Conservation (phyloP, 306 rosid genomes). For the Prunus salicina region DNA sequence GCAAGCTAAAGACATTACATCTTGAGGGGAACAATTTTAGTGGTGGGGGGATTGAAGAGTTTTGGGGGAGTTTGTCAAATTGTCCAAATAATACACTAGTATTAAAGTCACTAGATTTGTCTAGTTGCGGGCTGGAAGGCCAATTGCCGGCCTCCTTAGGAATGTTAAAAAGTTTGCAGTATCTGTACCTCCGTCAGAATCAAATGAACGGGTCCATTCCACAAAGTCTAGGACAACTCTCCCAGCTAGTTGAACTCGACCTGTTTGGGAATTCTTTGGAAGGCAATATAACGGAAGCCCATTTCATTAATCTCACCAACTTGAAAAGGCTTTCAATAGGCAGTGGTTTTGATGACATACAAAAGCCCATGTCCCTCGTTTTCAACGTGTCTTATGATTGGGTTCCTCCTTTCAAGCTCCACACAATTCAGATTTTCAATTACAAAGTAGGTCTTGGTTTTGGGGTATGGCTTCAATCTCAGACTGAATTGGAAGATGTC, state of each 20-base stretch:
- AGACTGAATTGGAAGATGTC: background rate
- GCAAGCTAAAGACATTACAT: too few relatives aligned
- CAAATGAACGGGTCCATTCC: slow-evolving; percentile 33
- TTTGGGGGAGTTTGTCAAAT: too few relatives aligned
- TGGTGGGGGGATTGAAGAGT: too few relatives aligned
- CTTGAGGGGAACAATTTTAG: too few relatives aligned
- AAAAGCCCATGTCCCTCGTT: background rate
- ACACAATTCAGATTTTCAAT: background rate
- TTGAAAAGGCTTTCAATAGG: background rate
- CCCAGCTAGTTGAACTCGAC: slow-evolving; percentile 4
- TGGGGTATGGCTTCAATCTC: background rate
- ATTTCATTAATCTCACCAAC: slow-evolving; percentile 22
- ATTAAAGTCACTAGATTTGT: too few relatives aligned
- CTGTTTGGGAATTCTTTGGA: background rate
- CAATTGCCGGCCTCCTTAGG: background rate
- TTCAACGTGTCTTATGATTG: background rate
- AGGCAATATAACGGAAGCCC: slow-evolving; percentile 27
- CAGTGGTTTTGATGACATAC: too few relatives aligned
- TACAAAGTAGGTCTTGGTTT: background rate
- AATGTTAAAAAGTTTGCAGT: background rate
- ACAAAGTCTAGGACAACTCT: slow-evolving; percentile 34
- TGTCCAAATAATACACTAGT: too few relatives aligned
- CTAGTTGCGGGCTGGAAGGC: too few relatives aligned
- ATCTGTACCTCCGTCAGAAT: slow-evolving; percentile 13
- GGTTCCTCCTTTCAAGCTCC: slow-evolving; percentile 5